Evolutionary conservation across 345 rosid genomes (phyloP).

Genomic region (Leavenworthia alabamica): DNA sequence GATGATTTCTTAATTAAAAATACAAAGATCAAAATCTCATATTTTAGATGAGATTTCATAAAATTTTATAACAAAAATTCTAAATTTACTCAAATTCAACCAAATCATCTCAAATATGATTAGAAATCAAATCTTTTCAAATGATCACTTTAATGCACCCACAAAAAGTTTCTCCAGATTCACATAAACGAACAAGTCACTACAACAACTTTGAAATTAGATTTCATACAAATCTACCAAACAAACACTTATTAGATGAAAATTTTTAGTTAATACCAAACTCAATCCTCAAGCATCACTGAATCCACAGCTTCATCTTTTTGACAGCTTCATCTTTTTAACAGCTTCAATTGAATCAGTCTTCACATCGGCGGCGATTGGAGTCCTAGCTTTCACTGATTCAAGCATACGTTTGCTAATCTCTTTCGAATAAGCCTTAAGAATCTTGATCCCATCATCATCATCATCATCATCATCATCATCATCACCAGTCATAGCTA

Average conservation of each 20-base stretch:
- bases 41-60: no score
- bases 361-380: neutral
- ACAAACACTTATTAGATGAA: neutral
- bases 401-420: constrained; percentile 78
- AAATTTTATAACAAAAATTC: no score
- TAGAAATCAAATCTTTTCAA: no score
- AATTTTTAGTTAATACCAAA: neutral
- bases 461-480: constrained; percentile 66
- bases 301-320: neutral
- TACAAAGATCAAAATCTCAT: no score
- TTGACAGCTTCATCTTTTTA: neutral
- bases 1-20: no score
- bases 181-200: neutral
- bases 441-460: constrained; percentile 68
- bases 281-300: neutral
- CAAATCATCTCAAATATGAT: no score
- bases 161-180: no score
- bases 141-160: no score
- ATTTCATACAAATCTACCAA: neutral
- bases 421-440: constrained; percentile 69
- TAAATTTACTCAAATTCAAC: no score
- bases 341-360: neutral
- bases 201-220: neutral
- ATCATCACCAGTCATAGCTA: constrained; percentile 39
- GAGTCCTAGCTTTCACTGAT: constrained; percentile 38